Conservation (phyloP, 768 basidiomycete genomes). For the button mushroom (Agaricus bisporus) region DNA sequence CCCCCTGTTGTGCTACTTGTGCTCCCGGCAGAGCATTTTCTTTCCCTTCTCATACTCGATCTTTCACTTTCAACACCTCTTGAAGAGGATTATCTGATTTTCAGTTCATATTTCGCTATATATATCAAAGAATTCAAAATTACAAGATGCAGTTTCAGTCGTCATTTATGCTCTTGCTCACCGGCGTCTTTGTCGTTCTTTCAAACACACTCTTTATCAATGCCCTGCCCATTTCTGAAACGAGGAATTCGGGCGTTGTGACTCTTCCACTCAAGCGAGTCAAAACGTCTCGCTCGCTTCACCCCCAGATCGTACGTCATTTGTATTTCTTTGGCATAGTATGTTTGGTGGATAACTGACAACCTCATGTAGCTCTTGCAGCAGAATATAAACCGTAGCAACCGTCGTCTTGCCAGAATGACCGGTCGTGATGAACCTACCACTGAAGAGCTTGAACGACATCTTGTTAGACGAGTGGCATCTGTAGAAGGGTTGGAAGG, state of each 20-base stretch:
- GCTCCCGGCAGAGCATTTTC: constrained; percentile 22
- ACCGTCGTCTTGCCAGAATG: constrained; percentile 52
- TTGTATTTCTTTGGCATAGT: background rate
- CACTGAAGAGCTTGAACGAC: constrained; percentile 26
- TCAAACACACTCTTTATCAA: constrained; percentile 28
- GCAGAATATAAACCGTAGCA: constrained; percentile 51
- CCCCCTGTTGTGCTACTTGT: constrained; percentile 16
- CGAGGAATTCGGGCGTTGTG: constrained; percentile 24
- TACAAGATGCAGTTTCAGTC: constrained; percentile 48
- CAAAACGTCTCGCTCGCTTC: constrained; percentile 18
- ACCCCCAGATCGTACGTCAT: constrained; percentile 31
- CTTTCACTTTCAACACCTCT: constrained; percentile 23
- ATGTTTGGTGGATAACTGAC: background rate
- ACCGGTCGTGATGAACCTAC: constrained; percentile 38
- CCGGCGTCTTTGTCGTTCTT: constrained; percentile 40
- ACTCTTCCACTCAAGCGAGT: constrained; percentile 40
- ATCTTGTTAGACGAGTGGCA: constrained; percentile 34
- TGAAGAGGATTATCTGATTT: background rate
- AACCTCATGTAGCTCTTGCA: constrained; percentile 41
- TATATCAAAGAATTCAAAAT: background rate
- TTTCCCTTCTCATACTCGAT: background rate
- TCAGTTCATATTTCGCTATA: background rate
- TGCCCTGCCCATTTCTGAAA: constrained; percentile 34
- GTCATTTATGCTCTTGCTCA: constrained; percentile 45
- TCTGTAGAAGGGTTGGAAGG: constrained; percentile 24